Percentiles rank a stretch among this genome's conserved stretches.
These are phyloP conservation scores for Larix kaempferi DNA, from an alignment of 75 land plant species.

Conservation along the genomic window DNA sequence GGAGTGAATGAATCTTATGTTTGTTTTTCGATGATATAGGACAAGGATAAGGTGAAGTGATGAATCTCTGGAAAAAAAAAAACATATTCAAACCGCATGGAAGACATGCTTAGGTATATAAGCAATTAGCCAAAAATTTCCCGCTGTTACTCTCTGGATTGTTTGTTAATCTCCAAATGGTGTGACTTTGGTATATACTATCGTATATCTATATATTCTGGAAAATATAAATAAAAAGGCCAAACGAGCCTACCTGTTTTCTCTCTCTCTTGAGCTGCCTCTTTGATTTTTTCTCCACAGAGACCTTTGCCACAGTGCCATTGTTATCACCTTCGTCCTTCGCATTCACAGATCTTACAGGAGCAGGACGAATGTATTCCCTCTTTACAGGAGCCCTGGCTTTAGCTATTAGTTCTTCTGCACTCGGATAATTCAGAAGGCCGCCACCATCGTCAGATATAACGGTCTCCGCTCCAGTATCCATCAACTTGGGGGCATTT, in stretches of 20 bases:
- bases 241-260: constrained; percentile 35
- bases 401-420: constrained; percentile 78
- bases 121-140: no score
- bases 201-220: no score
- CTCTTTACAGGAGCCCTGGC: constrained; percentile 87
- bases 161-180: no score
- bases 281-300: constrained; percentile 83
- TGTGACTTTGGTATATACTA: no score
- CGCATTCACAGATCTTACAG: constrained; percentile 17
- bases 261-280: constrained; percentile 88
- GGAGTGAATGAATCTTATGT: no score
- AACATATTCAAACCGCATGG: no score
- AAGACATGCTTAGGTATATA: no score
- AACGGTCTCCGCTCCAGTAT: neutral
- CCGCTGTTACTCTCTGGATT: no score
- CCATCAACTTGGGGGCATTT: neutral
- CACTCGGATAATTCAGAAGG: constrained; percentile 2
- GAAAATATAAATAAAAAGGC: neutral
- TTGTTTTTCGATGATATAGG: no score
- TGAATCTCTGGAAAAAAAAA: no score
- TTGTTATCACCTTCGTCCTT: neutral
- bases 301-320: constrained; percentile 12
- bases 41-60: no score
- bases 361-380: constrained; percentile 65
- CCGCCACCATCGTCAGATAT: neutral